Evolutionary conservation across 1,139 yeast species (phyloP).

Genomic region (Insectozyma bohioensis): DNA sequence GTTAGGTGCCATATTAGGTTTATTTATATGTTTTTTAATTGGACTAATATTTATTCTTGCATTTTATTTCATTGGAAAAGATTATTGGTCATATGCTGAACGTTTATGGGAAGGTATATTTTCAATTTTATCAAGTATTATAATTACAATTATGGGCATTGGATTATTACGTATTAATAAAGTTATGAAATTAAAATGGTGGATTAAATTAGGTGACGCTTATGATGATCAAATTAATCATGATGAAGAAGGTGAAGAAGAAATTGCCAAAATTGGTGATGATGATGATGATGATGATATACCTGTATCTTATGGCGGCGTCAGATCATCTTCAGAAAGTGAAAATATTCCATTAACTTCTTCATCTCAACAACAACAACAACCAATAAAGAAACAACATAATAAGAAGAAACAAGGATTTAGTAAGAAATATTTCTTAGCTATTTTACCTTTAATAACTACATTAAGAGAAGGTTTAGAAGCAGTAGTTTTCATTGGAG

Average conservation of each 20-base stretch:
- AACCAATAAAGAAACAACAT: constrained; percentile 1
- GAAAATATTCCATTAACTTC: constrained; percentile 14
- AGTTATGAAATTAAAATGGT: constrained; percentile 52
- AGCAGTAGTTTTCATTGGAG: constrained; percentile 50
- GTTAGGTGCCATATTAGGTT: constrained; percentile 76
- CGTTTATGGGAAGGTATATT: constrained; percentile 91
- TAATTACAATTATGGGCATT: constrained; percentile 87
- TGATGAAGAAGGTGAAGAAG: constrained; percentile 15
- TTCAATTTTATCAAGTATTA: constrained; percentile 73
- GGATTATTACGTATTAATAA: constrained; percentile 82
- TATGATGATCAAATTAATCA: constrained; percentile 22
- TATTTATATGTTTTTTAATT: constrained; percentile 68
- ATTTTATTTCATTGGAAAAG: constrained; percentile 75
- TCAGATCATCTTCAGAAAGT: constrained; percentile 15
- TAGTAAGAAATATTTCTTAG: constrained; percentile 36
- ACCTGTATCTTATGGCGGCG: constrained; percentile 14
- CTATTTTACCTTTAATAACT: constrained; percentile 44
- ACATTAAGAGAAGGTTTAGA: constrained; percentile 49
- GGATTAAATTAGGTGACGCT: constrained; percentile 47
- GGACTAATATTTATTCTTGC: constrained; percentile 76
- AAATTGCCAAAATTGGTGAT: constrained; percentile 17
- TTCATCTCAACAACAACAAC: constrained; percentile 1
- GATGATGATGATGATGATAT: constrained; percentile 10
- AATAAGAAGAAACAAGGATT: constrained; percentile 13
- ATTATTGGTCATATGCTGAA: constrained; percentile 81